Percentiles rank a stretch among this genome's conserved stretches.
Conservation (phyloP, 805 yeast species). For the Candida peoriensis region DNA sequence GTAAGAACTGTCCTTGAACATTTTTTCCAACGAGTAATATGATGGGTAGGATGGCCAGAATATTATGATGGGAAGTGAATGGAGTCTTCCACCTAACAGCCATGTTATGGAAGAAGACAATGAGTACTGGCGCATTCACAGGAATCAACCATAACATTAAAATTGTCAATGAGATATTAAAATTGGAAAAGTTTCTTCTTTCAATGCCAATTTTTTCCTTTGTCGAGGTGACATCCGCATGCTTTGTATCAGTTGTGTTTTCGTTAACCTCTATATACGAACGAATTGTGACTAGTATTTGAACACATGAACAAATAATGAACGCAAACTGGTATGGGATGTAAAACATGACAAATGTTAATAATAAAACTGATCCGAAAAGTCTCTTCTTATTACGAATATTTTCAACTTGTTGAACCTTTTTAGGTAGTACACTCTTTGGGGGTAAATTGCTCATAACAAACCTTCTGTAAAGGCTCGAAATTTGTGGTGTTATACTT, state of each 20-base stretch:
- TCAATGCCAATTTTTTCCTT: constrained; percentile 16
- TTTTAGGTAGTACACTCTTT: neutral
- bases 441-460: too few relatives aligned
- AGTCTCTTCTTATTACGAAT: constrained; percentile 14
- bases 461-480: neutral
- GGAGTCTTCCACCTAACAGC: constrained; percentile 78
- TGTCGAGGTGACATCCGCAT: too few relatives aligned
- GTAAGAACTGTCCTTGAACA: constrained; percentile 43
- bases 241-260: neutral
- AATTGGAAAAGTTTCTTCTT: constrained; percentile 42
- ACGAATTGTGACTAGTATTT: constrained; percentile 46
- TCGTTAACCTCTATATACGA: constrained; percentile 10
- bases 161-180: constrained; percentile 56
- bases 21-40: constrained; percentile 53
- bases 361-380: constrained; percentile 23
- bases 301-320: constrained; percentile 54
- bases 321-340: constrained; percentile 82
- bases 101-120: constrained; percentile 79
- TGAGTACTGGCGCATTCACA: constrained; percentile 67
- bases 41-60: constrained; percentile 72
- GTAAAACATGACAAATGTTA: constrained; percentile 50
- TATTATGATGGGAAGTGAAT: constrained; percentile 81
- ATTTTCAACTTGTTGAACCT: neutral
- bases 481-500: neutral
- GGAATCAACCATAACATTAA: constrained; percentile 77